Base-by-base conservation (phyloP, 2,329 filamentous ascomycete genomes). In the Purpureocillium lavendulum region DNA sequence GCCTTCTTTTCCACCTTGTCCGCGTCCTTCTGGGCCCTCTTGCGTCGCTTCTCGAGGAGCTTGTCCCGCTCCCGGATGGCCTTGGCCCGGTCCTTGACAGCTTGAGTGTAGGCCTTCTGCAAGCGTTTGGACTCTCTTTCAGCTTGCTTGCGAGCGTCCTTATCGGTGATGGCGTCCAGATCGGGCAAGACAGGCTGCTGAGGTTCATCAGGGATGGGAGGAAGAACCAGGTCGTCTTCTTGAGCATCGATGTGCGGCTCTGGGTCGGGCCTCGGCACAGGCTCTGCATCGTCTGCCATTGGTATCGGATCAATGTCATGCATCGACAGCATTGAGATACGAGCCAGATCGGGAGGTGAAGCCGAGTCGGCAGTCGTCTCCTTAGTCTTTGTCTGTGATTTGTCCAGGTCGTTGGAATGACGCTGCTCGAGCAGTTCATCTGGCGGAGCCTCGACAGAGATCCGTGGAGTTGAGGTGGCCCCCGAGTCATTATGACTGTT, bases 81-180 rank as follows among this genome's bases (percentile, higher is more conserved):
- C 49, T 75, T 82, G 30, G 80, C 73, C 29, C 77, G 77, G 43
- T 80, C 72, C 57, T 84, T 86, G 44, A 84, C 58, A 10, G 78
- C 75, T 51, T 77, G 71, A 21, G 82, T 73, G 54, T 87, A 83
- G 8, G 69, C 67, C 53, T 85, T 85, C 26, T 77, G 65, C 1
- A 69, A 66, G 11, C 73, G 70, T 38, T 76, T 75, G 40, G 78
- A 70, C 50, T 87, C 81, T 41, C 81, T 84, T 50, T 86, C 79
- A 2, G 80, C 82, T 31, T 78, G 69, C 50, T 84, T 86, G 8
- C 77, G 75, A 21, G 75, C 66, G 7, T 77, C 73, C 51, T 82
- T 82, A 58, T 86, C 78, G 2, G 70, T 62, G 53, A 77, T 80
- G 35, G 68, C 61, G 33, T 67, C 65, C 1, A 80, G 56, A 48